Evolutionary conservation across 768 basidiomycete species (phyloP).

Genomic region (Psilocybe azurescens): DNA sequence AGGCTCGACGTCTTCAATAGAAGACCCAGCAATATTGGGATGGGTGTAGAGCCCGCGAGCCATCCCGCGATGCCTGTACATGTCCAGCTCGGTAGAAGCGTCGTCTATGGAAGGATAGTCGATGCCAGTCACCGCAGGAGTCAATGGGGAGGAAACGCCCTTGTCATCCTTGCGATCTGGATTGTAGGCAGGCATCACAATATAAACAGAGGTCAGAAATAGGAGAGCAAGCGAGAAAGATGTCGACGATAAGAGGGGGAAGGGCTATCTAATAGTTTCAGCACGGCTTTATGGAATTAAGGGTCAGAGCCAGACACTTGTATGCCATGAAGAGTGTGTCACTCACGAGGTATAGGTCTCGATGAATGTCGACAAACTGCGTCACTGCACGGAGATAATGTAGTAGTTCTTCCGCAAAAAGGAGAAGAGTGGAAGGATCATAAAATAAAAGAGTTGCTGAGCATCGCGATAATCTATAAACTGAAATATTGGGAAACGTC

Average conservation of each 20-base stretch:
- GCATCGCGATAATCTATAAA: conserved; percentile 36
- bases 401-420: conserved; percentile 29
- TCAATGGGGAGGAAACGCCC: conserved; percentile 40
- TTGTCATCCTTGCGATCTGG: conserved; percentile 37
- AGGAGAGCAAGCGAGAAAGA: conserved; percentile 18
- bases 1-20: conserved; percentile 49
- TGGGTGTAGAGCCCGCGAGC: conserved; percentile 39
- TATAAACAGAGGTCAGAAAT: conserved; percentile 13
- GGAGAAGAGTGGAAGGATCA: conserved; percentile 27
- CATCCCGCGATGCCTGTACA: conserved; percentile 31
- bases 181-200: conserved; percentile 30
- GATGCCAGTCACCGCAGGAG: conserved; percentile 54
- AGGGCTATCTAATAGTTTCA: conserved; percentile 20
- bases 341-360: conserved; percentile 45
- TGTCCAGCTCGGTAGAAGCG: conserved; percentile 39
- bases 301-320: conserved; percentile 27
- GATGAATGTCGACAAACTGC: conserved; percentile 31
- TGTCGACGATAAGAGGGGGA: conserved; percentile 25
- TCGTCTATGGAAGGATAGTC: conserved; percentile 49
- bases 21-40: conserved; percentile 44
- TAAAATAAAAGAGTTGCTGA: conserved; percentile 23
- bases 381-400: conserved; percentile 39
- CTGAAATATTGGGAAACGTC: conserved; percentile 28
- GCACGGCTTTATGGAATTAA: conserved; percentile 33
- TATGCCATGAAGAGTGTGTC: conserved; percentile 37